Evolutionary conservation across 116 monocot genomes (phyloP).

Genomic region (Thalassia testudinum): DNA sequence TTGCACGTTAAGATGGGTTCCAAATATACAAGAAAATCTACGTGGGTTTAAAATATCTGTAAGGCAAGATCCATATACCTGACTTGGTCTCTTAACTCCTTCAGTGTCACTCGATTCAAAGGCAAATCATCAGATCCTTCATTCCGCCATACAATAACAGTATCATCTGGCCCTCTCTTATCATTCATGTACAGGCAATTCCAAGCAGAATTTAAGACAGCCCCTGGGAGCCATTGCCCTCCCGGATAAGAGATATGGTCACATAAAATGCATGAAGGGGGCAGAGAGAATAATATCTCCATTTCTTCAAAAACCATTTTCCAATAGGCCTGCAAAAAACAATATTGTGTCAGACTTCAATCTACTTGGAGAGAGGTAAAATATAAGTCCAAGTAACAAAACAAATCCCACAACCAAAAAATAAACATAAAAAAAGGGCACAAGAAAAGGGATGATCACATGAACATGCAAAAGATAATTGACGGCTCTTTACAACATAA

Average conservation of each 20-base stretch:
- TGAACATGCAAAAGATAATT: too few relatives aligned
- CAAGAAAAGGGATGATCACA: too few relatives aligned
- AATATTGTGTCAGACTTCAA: neutral
- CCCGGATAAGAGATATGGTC: slow-evolving; percentile 55
- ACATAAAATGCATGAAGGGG: slow-evolving; percentile 52
- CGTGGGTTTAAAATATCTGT: too few relatives aligned
- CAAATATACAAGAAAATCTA: too few relatives aligned
- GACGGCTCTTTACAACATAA: too few relatives aligned
- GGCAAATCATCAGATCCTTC: slow-evolving; percentile 67
- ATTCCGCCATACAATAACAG: slow-evolving; percentile 70
- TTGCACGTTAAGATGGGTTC: too few relatives aligned
- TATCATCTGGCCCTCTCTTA: slow-evolving; percentile 47
- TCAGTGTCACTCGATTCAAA: slow-evolving; percentile 47
- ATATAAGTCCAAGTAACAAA: too few relatives aligned
- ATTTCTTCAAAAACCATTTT: slow-evolving; percentile 74
- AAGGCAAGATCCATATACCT: too few relatives aligned
- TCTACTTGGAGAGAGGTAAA: neutral
- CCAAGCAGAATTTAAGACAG: slow-evolving; percentile 58
- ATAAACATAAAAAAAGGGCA: too few relatives aligned
- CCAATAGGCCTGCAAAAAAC: slow-evolving; percentile 58
- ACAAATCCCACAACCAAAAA: too few relatives aligned
- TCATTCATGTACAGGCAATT: slow-evolving; percentile 61
- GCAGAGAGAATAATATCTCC: slow-evolving; percentile 43
- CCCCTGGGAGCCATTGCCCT: slow-evolving; percentile 74
- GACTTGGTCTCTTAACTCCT: slow-evolving; percentile 55